Conservation (phyloP, 495 filamentous ascomycete genomes). For the Penicillium cinerascens region DNA sequence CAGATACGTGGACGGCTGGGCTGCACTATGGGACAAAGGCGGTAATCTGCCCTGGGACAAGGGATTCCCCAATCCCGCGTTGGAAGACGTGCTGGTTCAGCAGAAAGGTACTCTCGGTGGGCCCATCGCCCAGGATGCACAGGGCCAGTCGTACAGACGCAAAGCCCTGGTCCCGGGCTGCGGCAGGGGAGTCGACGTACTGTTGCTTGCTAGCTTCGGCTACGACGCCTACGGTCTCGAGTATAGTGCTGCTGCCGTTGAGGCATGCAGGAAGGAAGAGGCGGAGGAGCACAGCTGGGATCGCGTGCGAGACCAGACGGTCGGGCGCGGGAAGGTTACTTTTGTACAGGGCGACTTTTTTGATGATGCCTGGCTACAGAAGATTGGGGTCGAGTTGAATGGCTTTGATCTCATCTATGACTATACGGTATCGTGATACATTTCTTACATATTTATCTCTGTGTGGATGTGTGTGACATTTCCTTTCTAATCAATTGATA, state of each 20-base stretch:
- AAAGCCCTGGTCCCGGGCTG: constrained; percentile 68
- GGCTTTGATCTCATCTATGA: constrained; percentile 81
- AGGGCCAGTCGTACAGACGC: constrained; percentile 28
- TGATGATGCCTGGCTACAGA: constrained; percentile 53
- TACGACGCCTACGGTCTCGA: constrained; percentile 76
- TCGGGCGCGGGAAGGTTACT: constrained; percentile 51
- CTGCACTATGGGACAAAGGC: constrained; percentile 58
- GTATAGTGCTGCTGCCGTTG: constrained; percentile 53
- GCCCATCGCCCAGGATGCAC: constrained; percentile 25
- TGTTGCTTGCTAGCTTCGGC: constrained; percentile 65
- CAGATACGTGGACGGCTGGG: constrained; percentile 50
- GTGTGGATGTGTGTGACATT: background rate
- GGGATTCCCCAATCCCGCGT: constrained; percentile 60
- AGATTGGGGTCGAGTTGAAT: constrained; percentile 39
- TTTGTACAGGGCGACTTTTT: constrained; percentile 76
- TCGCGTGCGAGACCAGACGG: constrained; percentile 37
- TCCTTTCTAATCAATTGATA: constrained; percentile 14
- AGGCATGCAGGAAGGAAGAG: constrained; percentile 50
- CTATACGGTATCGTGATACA: constrained; percentile 58
- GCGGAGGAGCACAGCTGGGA: constrained; percentile 40
- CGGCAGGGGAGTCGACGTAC: constrained; percentile 71
- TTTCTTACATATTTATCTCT: background rate
- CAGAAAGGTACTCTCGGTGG: constrained; percentile 45
- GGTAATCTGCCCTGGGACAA: constrained; percentile 67
- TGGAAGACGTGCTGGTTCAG: constrained; percentile 57